Evolutionary conservation across 2,329 filamentous ascomycete genomes (phyloP), one percentile per base, ranked within the genome.

Genomic region (Phoma herbarum): DNA sequence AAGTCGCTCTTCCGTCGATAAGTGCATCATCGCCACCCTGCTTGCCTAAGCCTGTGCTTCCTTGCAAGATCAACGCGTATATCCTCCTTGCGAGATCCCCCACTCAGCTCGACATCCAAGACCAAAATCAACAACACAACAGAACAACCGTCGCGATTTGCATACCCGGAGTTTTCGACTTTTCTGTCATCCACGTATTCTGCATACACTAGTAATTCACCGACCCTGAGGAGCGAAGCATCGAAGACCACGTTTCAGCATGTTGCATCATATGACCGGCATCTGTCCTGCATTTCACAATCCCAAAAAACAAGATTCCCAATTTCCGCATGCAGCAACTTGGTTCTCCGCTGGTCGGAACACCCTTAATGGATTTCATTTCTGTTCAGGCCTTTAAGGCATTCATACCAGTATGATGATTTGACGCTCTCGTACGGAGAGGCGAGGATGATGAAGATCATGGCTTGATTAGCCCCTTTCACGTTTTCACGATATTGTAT

Each of bases 1-100:
- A 75, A 75, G 43, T 71, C 69, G 16, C 61, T 65, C 25, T 75
- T 66, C 54, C 65, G 71, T 37, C 70, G 69, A 57, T 71, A 57
- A 60, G 26, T 0, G 20, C 29, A 33, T 11, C 7, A 25, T 43
- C 33, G 11, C 8, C 29, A 39, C 10, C n/a, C 35, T 18, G 28
- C 11, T 7, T 6, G 8, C 12, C 25, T 9, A 12, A 10, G 28
- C 26, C 14, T 29, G 23, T 9, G 18, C 46, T 23, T 18, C 12
- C 10, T 33, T 29, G 23, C 25, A 20, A n/a, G 22, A 18, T 20
- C 41, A 16, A 44, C 18, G 16, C 25, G 39, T 18, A 41, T 7
- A 26, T 16, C 6, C 2, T 31, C 33, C 7, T 8, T 18, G 14
- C 5, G 35, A 52, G 48, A 11, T 8, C 3, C 10, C 4, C 28